Percentiles rank a stretch among this genome's conserved stretches.
phyloP scores from a whole-genome alignment of 345 rosid species.

The Salix caprea region DNA sequence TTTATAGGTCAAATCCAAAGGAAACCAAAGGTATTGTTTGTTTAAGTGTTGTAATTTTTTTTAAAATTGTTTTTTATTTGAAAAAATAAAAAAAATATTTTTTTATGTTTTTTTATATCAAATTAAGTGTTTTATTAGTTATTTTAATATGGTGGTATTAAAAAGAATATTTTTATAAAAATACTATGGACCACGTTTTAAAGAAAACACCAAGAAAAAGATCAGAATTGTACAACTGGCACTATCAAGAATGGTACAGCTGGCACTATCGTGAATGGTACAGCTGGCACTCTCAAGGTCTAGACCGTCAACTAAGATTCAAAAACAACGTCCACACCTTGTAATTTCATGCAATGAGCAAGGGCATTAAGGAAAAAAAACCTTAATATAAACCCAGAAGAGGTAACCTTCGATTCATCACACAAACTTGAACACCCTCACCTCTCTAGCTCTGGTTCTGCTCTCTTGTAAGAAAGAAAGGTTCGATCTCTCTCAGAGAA shows the following conservation, averaged over 20 bases:
- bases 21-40: background rate
- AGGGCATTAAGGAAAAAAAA: background rate
- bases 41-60: no score
- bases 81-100: no score
- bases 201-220: background rate
- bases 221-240: background rate
- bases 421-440: no score
- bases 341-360: background rate
- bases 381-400: background rate
- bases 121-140: no score
- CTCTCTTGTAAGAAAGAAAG: background rate
- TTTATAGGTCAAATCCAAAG: background rate
- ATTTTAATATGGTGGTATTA: no score
- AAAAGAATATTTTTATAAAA: no score
- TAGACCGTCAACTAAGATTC: constrained; percentile 27
- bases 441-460: no score
- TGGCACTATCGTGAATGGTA: background rate
- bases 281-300: constrained; percentile 14
- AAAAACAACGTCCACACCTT: background rate
- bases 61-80: no score
- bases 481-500: background rate
- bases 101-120: no score
- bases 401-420: background rate
- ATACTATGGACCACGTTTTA: no score
- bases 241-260: background rate